Conservation (phyloP, 805 yeast genomes). For the Tanozyma kutaoensis region DNA sequence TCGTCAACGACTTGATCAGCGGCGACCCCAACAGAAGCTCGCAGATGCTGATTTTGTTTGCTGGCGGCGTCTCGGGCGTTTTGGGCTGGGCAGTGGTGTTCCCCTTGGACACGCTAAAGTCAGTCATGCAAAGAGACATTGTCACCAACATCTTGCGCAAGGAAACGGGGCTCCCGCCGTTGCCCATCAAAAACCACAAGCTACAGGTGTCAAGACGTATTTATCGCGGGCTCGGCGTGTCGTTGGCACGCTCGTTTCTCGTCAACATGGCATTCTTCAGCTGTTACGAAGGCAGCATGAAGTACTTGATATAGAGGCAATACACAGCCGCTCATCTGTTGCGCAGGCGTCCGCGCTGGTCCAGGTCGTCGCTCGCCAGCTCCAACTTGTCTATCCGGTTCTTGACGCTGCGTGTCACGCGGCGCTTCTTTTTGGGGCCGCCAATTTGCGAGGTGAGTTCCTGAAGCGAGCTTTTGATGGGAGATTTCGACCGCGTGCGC, state of each 20-base stretch:
- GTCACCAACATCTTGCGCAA: constrained; percentile 51
- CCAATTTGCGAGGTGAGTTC: not conserved
- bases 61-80: constrained; percentile 75
- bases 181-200: constrained; percentile 17
- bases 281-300: constrained; percentile 56
- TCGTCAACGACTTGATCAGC: constrained; percentile 16
- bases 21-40: constrained; percentile 9
- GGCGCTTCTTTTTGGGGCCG: not conserved
- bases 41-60: constrained; percentile 24
- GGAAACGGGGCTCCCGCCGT: constrained; percentile 31
- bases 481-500: not conserved
- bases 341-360: not conserved
- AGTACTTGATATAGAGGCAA: constrained; percentile 19
- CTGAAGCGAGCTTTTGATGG: not conserved
- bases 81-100: constrained; percentile 64
- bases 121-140: constrained; percentile 61
- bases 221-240: constrained; percentile 71
- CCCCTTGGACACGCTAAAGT: constrained; percentile 72
- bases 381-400: not conserved
- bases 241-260: constrained; percentile 55
- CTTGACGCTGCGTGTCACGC: constrained; percentile 1
- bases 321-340: not conserved
- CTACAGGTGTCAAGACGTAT: constrained; percentile 28
- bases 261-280: constrained; percentile 70
- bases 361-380: not conserved